Evolutionary conservation across 371 early-diverging fungal species (phyloP), one percentile per base, ranked within the genome.

Genomic region (Capillidium heterosporum): DNA sequence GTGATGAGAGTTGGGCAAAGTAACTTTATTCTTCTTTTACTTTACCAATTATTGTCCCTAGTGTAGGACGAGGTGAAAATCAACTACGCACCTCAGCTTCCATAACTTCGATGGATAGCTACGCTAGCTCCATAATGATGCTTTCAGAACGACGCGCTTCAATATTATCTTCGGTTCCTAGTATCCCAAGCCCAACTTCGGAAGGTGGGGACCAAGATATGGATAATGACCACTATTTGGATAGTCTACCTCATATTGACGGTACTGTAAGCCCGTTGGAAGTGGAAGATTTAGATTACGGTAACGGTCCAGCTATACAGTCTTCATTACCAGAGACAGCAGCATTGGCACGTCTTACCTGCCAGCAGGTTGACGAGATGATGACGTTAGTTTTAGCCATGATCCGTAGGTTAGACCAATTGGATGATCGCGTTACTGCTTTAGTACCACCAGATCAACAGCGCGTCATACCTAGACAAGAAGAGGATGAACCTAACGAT

Each of bases 311-410:
- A 17, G 27, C 51, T 8, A 21, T 50, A 8, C 51, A 50, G 27
- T 27, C 53, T 21, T 35, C 39, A 23, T 27, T 53, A 24, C 35
- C 53, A 13, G 53, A 53, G 35, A 53, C 53, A 53, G 53, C 53
- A 4, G 53, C 53, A 4, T 19, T 53, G 10, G 53, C 53, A 5
- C 13, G 35, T 4, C 35, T 53, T 2, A 53, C 53, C 15, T 53
- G 35, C 10, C 53, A 53, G 39, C 53, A 53, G 19, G 31, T 53
- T 5, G 53, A 53, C 26, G 53, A 53, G 32, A 53, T 53, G 53
- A 53, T 53, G 53, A 23, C 39, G 21, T 53, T 53, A 35, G 53
- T 53, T 32, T 13, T 53, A 32, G n/a, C 32, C 19, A 53, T 53
- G 53, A 35, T 53, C 17, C 53, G 53, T 10, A 29, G 53, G n/a